Evolutionary conservation across 768 basidiomycete species (phyloP), one percentile per base, ranked within the genome.

Genomic region (Obba rivulosa): DNA sequence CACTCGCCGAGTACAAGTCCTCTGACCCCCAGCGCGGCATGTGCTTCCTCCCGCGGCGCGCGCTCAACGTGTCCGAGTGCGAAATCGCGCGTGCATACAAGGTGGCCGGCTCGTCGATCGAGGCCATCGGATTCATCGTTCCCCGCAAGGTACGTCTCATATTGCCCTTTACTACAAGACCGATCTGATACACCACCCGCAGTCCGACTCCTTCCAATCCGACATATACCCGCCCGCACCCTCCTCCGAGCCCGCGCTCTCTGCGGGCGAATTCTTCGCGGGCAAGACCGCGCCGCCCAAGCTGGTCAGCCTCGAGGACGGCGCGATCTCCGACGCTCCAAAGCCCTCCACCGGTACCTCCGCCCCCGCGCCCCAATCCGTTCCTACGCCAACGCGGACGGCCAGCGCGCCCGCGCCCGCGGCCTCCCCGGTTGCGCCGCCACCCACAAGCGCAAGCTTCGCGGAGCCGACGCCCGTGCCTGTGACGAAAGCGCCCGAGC

Each of bases 71-170:
- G 20, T 70, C 77, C 34, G 92, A 97, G 45, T 95, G 93, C 65
- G 96, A 98, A 66, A 96, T 98, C 56, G 94, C 92, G 2, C 78
- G 92, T 23, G 92, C 88, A 1, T 97, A 90, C 78, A 99, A 98
- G 67, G 77, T 95, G 17, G 74, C 80, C 14, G 81, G 78, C 2
- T 69, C 67, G 18, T 73, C 74, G 28, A 79, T 99, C 49, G 94
- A 98, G 64, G 90, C 95, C 16, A 87, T 99, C 58, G 83, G 84
- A 0, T 99, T 97, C 69, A 90, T 95, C 59, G 94, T 97, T 13
- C 95, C 95, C 13, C 80, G 95, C 53, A 95, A 87, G 69, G 92
- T 88, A 54, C 45, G 77, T 63, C 17, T 2, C 18, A 44, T 18
- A 22, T 16, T 8, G n/a, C 22, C 4, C 25, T 25, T n/a, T n/a